phyloP scores from a whole-genome alignment of 1,284 basidiomycete genomes.

The Dichomitus squalens region DNA sequence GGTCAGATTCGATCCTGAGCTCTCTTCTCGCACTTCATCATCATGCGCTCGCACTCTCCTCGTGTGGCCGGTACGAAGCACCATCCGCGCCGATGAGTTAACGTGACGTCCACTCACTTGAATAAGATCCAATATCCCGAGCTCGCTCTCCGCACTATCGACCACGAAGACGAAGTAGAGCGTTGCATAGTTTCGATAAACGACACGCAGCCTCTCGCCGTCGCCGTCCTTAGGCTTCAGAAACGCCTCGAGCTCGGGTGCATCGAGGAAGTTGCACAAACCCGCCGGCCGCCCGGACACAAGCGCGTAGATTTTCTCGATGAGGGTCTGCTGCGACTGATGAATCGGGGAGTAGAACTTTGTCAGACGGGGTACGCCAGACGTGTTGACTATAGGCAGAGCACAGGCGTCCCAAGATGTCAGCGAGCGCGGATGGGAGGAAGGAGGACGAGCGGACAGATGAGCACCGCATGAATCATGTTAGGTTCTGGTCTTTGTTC shows the following conservation, averaged over 20 bases:
- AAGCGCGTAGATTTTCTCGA: slow-evolving; percentile 85
- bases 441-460: slow-evolving; percentile 45
- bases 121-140: slow-evolving; percentile 95
- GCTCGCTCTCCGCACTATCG: slow-evolving; percentile 92
- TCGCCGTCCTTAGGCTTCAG: slow-evolving; percentile 55
- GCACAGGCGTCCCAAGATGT: slow-evolving; percentile 28
- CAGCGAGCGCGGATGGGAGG: slow-evolving; percentile 2
- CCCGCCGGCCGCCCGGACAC: slow-evolving; percentile 76
- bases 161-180: slow-evolving; percentile 98
- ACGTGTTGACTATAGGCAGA: slow-evolving; percentile 71
- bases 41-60: too few species aligned
- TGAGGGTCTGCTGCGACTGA: slow-evolving; percentile 71
- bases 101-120: slow-evolving; percentile 62
- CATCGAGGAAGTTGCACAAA: slow-evolving; percentile 93
- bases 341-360: slow-evolving; percentile 95
- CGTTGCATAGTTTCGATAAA: slow-evolving; percentile 90
- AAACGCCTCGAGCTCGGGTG: slow-evolving; percentile 84
- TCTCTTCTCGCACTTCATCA: background rate
- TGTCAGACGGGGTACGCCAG: slow-evolving; percentile 88
- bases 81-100: too few species aligned
- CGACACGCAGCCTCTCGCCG: slow-evolving; percentile 71
- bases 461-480: slow-evolving; percentile 90
- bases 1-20: background rate
- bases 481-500: background rate
- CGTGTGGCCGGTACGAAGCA: too few species aligned